Evolutionary conservation across 495 filamentous ascomycete genomes (phyloP).

Genomic region (Penicillium samsonianum): DNA sequence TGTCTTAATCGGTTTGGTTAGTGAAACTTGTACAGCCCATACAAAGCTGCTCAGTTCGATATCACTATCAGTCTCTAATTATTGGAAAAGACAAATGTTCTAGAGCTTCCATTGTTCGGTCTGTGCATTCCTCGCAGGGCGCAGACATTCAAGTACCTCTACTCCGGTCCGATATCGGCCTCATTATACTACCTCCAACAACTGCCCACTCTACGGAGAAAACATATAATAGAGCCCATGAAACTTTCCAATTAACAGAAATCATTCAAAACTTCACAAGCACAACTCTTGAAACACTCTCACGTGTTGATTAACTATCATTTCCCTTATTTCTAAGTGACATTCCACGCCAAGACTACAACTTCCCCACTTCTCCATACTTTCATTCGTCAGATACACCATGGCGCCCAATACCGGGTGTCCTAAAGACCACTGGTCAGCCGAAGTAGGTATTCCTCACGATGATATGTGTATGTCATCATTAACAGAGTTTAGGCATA

Average conservation of each 20-base stretch:
- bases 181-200: not conserved
- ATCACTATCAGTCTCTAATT: too few species aligned
- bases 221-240: not conserved
- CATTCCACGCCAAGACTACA: not conserved
- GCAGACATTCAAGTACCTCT: not conserved
- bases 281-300: not conserved
- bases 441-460: slow-evolving; percentile 43
- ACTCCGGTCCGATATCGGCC: not conserved
- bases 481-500: slow-evolving; percentile 53
- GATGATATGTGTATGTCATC: not conserved
- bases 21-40: too few species aligned
- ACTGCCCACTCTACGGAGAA: not conserved
- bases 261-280: not conserved
- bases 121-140: not conserved
- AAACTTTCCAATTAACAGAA: not conserved
- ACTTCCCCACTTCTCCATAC: slow-evolving; percentile 1
- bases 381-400: not conserved
- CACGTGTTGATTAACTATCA: not conserved
- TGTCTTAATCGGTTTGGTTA: too few species aligned
- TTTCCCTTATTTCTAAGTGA: not conserved
- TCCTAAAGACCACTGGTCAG: slow-evolving; percentile 59
- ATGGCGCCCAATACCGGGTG: not conserved
- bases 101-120: not conserved
- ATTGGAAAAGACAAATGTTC: too few species aligned
- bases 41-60: too few species aligned